Evolutionary conservation across 495 filamentous ascomycete species (phyloP).

Genomic region (Aspergillus indologenus): DNA sequence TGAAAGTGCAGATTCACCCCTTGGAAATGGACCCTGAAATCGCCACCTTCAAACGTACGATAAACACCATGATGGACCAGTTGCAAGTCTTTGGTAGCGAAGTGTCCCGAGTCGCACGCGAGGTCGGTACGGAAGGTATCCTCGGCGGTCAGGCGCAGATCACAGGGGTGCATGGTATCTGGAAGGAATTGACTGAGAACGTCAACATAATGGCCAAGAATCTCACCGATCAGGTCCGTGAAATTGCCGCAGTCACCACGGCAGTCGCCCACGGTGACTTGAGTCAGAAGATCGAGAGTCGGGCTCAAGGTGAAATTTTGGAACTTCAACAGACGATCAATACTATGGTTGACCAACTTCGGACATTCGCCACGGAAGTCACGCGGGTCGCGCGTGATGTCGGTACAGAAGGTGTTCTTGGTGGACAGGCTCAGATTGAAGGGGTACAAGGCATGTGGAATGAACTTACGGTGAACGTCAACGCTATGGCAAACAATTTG

Average conservation of each 20-base stretch:
- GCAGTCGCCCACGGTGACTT: conserved; percentile 96
- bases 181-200: conserved; percentile 97
- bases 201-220: conserved; percentile 98
- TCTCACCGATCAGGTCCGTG: conserved; percentile 82
- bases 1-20: conserved; percentile 95
- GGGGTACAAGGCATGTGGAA: conserved; percentile 89
- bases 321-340: conserved; percentile 98
- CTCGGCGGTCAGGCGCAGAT: conserved; percentile 97
- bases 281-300: conserved; percentile 92
- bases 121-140: conserved; percentile 95
- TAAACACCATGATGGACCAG: conserved; percentile 99
- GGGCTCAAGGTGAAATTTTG: conserved; percentile 91
- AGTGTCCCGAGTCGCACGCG: conserved; percentile 92
- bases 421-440: conserved; percentile 93
- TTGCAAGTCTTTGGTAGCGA: conserved; percentile 96
- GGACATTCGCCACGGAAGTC: conserved; percentile 96
- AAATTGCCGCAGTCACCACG: conserved; percentile 94
- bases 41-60: conserved; percentile 95
- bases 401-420: conserved; percentile 94
- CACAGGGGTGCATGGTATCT: conserved; percentile 91
- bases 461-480: conserved; percentile 96
- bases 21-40: conserved; percentile 99
- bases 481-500: conserved; percentile 96
- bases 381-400: conserved; percentile 95
- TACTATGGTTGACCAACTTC: conserved; percentile 97